Percentiles rank a stretch among this genome's conserved stretches.
phyloP scores from a whole-genome alignment of 768 basidiomycete genomes.

The Favolaschia claudopus region DNA sequence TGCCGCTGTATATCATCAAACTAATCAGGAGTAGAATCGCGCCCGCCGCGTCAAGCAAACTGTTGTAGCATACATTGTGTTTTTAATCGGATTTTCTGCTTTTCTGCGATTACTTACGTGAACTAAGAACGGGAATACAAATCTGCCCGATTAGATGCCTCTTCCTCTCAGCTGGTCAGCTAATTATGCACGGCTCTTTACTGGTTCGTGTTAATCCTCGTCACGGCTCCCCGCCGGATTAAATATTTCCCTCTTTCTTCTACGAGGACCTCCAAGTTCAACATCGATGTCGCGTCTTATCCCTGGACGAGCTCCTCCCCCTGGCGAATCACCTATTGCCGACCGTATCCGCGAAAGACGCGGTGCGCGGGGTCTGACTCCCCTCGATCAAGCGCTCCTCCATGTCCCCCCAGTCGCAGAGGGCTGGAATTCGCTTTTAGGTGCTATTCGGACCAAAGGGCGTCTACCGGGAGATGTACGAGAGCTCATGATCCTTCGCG shows the following conservation, averaged over 20 bases:
- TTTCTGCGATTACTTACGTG: background rate
- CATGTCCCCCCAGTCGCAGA: conserved; percentile 57
- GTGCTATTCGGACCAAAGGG: conserved; percentile 57
- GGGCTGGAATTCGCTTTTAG: conserved; percentile 59
- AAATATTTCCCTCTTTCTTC: background rate
- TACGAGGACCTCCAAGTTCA: background rate
- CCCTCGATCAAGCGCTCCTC: conserved; percentile 56
- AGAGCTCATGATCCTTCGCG: conserved; percentile 61
- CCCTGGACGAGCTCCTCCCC: conserved; percentile 51
- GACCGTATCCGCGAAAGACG: conserved; percentile 59
- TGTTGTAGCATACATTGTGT: conserved; percentile 55
- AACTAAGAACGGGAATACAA: too few relatives aligned
- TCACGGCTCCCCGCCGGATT: background rate
- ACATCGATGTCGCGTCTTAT: conserved; percentile 47
- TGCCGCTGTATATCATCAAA: conserved; percentile 93
- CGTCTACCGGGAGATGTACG: conserved; percentile 55
- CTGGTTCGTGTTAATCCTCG: background rate
- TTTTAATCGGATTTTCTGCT: background rate
- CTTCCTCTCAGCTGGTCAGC: background rate
- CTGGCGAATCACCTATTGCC: conserved; percentile 51
- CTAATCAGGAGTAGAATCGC: conserved; percentile 84
- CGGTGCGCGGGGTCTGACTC: conserved; percentile 55
- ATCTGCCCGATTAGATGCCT: too few relatives aligned
- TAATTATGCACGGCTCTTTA: background rate
- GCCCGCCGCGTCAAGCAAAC: conserved; percentile 93